A percentile compares a stretch with the other conserved stretches of the same genome.
Conservation (phyloP, 202 grass and related monocot genomes). For the Alloteropsis angusta region DNA sequence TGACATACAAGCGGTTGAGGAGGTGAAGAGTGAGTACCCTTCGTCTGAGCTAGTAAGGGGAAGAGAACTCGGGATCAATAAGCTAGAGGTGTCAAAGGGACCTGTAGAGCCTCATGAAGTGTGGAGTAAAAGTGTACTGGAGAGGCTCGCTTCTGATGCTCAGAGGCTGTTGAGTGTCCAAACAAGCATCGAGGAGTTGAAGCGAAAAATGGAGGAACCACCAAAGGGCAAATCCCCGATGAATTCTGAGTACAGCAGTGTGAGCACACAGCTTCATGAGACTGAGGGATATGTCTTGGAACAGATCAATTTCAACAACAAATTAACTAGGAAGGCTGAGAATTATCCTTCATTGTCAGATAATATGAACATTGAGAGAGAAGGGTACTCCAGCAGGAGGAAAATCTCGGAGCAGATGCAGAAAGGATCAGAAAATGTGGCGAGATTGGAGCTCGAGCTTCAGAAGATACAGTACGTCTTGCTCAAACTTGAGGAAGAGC, state of each 20-base stretch:
- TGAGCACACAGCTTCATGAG: slow-evolving; percentile 52
- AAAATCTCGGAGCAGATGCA: slow-evolving; percentile 58
- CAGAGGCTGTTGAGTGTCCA: slow-evolving; percentile 60
- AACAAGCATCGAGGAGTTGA: slow-evolving; percentile 56
- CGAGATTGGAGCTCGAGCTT: slow-evolving; percentile 70
- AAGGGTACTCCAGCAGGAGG: slow-evolving; percentile 53
- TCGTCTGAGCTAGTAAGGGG: slow-evolving; percentile 50
- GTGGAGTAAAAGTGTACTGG: slow-evolving; percentile 55
- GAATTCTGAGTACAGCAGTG: slow-evolving; percentile 49
- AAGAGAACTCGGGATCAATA: slow-evolving; percentile 49
- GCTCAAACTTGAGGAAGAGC: slow-evolving; percentile 83
- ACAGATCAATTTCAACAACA: slow-evolving; percentile 64
- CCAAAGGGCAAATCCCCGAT: slow-evolving; percentile 52
- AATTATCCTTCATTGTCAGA: slow-evolving; percentile 42
- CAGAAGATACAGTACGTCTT: slow-evolving; percentile 86
- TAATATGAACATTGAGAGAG: slow-evolving; percentile 29
- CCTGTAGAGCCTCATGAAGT: slow-evolving; percentile 32
- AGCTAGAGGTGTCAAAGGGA: slow-evolving; percentile 30
- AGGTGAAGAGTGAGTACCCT: slow-evolving; percentile 54
- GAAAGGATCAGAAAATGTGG: slow-evolving; percentile 77
- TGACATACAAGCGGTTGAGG: slow-evolving; percentile 57
- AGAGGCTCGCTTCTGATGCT: slow-evolving; percentile 59
- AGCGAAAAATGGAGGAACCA: slow-evolving; percentile 55
- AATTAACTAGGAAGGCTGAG: slow-evolving; percentile 53
- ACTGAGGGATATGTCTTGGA: slow-evolving; percentile 55